A percentile compares a stretch with the other conserved stretches of the same genome.
These are phyloP conservation scores for Tricholoma flavovirens DNA, from an alignment of 768 basidiomycete genomes.

Conservation along the genomic window DNA sequence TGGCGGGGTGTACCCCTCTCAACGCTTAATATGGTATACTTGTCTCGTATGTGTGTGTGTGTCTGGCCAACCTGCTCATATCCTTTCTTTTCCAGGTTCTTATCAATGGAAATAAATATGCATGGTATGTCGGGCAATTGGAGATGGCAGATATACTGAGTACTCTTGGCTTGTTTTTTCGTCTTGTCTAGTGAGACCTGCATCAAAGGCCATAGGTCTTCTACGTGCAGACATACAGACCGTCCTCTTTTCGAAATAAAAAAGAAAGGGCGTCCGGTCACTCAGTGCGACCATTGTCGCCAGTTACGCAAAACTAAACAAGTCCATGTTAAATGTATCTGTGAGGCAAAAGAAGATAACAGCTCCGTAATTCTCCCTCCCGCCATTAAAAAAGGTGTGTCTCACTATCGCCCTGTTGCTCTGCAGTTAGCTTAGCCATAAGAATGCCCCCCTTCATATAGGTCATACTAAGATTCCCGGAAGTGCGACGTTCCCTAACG, in stretches of 20 bases:
- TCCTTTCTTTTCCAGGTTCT: slow-evolving; percentile 44
- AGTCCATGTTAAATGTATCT: slow-evolving; percentile 82
- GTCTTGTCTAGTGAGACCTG: slow-evolving; percentile 66
- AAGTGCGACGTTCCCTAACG: slow-evolving; percentile 75
- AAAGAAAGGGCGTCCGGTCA: slow-evolving; percentile 88
- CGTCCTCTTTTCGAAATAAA: slow-evolving; percentile 88
- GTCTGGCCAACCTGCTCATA: background rate
- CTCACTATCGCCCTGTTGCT: slow-evolving; percentile 9
- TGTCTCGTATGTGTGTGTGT: background rate
- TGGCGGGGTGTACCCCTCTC: slow-evolving; percentile 42
- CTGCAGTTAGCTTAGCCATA: slow-evolving; percentile 39
- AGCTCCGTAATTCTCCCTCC: slow-evolving; percentile 39
- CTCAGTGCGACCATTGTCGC: slow-evolving; percentile 87
- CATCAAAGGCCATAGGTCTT: slow-evolving; percentile 92
- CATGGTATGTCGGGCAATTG: slow-evolving; percentile 47
- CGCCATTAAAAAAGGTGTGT: slow-evolving; percentile 61
- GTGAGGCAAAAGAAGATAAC: slow-evolving; percentile 65
- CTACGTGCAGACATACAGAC: slow-evolving; percentile 82
- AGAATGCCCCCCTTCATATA: slow-evolving; percentile 33
- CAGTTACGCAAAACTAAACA: slow-evolving; percentile 81
- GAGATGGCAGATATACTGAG: background rate
- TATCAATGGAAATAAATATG: slow-evolving; percentile 74
- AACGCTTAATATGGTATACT: slow-evolving; percentile 15
- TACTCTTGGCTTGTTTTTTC: background rate
- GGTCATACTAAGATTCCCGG: slow-evolving; percentile 57